Evolutionary conservation across 345 rosid genomes (phyloP).

Genomic region (Citrus reticulata): DNA sequence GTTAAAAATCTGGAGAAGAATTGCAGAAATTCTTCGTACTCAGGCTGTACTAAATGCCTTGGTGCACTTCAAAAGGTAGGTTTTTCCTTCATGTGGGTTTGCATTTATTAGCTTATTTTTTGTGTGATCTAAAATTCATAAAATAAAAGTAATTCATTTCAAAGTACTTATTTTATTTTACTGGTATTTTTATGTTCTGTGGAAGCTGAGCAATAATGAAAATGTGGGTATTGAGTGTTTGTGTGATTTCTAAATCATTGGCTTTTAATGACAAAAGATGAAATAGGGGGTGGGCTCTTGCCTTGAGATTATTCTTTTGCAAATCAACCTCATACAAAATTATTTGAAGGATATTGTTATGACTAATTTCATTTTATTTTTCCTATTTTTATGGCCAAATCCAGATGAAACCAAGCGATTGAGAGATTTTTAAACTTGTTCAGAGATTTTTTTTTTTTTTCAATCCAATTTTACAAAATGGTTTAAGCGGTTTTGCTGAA

Average conservation of each 20-base stretch:
- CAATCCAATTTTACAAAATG: too few species aligned
- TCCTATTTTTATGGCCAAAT: background rate
- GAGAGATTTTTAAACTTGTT: background rate
- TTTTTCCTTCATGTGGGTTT: background rate
- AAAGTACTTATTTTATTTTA: background rate
- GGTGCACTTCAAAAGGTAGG: constrained; percentile 90
- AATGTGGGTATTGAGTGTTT: background rate
- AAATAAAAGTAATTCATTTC: background rate
- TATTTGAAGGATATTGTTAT: background rate
- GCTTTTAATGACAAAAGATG: background rate
- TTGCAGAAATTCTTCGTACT: constrained; percentile 80
- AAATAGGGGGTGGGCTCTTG: background rate
- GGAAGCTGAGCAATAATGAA: background rate
- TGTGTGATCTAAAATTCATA: background rate
- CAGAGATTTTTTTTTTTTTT: too few species aligned
- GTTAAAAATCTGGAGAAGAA: constrained; percentile 83
- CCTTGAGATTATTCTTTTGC: background rate
- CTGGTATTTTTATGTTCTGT: background rate
- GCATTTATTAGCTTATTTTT: constrained; percentile 21
- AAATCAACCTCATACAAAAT: background rate
- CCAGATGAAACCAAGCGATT: background rate
- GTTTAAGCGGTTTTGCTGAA: too few species aligned
- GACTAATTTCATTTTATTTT: background rate
- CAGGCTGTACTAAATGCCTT: constrained; percentile 95
- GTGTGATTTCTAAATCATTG: background rate